These are phyloP conservation scores for Pezicula rhizophila DNA, from an alignment of 2,329 filamentous ascomycete genomes.

Conservation along the genomic window DNA sequence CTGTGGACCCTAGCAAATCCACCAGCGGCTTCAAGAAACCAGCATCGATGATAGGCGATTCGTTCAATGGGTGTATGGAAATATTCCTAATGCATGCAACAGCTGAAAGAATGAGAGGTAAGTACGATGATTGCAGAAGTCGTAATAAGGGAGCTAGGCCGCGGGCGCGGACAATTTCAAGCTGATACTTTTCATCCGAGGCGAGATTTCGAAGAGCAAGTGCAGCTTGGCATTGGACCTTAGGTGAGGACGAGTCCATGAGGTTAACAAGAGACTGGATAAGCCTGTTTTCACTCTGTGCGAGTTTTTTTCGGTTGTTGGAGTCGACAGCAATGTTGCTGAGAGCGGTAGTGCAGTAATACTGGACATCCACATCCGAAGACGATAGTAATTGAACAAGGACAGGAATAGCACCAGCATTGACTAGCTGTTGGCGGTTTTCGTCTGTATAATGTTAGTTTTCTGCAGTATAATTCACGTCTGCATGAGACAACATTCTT, in stretches of 20 bases:
- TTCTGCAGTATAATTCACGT: not conserved
- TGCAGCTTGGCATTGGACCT: slow-evolving; percentile 96
- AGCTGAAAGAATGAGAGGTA: slow-evolving; percentile 91
- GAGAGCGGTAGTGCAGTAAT: slow-evolving; percentile 96
- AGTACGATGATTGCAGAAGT: slow-evolving; percentile 88
- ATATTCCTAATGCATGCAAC: slow-evolving; percentile 99
- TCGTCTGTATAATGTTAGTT: slow-evolving; percentile 58
- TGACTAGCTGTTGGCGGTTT: slow-evolving; percentile 94
- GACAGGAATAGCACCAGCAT: slow-evolving; percentile 95
- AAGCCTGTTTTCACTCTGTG: slow-evolving; percentile 82
- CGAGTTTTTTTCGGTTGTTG: slow-evolving; percentile 83
- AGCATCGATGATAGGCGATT: slow-evolving; percentile 96
- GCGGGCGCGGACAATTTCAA: slow-evolving; percentile 88
- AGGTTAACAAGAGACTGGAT: slow-evolving; percentile 91
- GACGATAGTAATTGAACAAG: slow-evolving; percentile 92
- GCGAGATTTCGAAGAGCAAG: slow-evolving; percentile 90
- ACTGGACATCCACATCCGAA: slow-evolving; percentile 93
- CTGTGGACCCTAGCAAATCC: slow-evolving; percentile 86
- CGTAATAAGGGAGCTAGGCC: slow-evolving; percentile 81
- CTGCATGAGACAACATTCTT: slow-evolving; percentile 26
- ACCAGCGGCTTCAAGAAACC: slow-evolving; percentile 92
- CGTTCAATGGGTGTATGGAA: slow-evolving; percentile 94
- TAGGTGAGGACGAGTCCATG: slow-evolving; percentile 95
- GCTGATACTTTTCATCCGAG: slow-evolving; percentile 96
- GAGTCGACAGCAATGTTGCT: slow-evolving; percentile 98